These are phyloP conservation scores for Quercus lobata DNA, from an alignment of 331 rosid genomes.

Conservation along the genomic window DNA sequence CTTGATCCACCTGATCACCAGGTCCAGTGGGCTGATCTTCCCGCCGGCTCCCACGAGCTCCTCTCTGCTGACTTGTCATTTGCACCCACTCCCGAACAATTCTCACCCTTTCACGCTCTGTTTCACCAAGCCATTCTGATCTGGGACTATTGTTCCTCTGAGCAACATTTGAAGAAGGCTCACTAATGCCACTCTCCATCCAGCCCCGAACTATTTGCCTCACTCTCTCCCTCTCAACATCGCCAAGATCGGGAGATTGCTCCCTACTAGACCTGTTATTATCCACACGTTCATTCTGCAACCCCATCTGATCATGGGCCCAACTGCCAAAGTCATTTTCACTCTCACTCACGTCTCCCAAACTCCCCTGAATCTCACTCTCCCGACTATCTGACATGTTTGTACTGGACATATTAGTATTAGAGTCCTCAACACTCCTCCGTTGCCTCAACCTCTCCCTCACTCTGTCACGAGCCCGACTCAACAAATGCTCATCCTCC, in stretches of 20 bases:
- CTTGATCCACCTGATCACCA: slow-evolving; percentile 49
- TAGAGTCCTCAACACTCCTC: slow-evolving; percentile 60
- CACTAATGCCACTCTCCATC: slow-evolving; percentile 97
- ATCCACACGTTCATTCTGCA: slow-evolving; percentile 50
- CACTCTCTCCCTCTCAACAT: slow-evolving; percentile 99
- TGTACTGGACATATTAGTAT: slow-evolving; percentile 61
- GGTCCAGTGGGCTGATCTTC: slow-evolving; percentile 54
- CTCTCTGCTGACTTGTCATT: slow-evolving; percentile 96
- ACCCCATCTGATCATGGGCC: slow-evolving; percentile 71
- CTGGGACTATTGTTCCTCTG: slow-evolving; percentile 69
- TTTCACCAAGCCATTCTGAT: slow-evolving; percentile 99
- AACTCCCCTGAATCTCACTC: slow-evolving; percentile 81
- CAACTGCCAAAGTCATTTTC: slow-evolving; percentile 90
- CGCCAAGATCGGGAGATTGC: slow-evolving; percentile 99
- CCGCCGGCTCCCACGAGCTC: slow-evolving; percentile 76
- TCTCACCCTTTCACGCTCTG: slow-evolving; percentile 98
- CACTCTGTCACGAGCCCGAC: slow-evolving; percentile 86
- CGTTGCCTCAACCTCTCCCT: slow-evolving; percentile 84
- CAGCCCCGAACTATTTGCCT: slow-evolving; percentile 96
- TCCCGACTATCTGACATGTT: slow-evolving; percentile 69
- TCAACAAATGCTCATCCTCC: slow-evolving; percentile 92
- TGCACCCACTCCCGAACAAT: slow-evolving; percentile 99
- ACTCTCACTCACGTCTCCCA: slow-evolving; percentile 93
- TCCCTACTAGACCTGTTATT: slow-evolving; percentile 82
- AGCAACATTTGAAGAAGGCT: slow-evolving; percentile 68